A percentile compares a stretch with the other conserved stretches of the same genome.
Conservation (phyloP, 2,329 filamentous ascomycete species). For the Scedosporium dehoogii region DNA sequence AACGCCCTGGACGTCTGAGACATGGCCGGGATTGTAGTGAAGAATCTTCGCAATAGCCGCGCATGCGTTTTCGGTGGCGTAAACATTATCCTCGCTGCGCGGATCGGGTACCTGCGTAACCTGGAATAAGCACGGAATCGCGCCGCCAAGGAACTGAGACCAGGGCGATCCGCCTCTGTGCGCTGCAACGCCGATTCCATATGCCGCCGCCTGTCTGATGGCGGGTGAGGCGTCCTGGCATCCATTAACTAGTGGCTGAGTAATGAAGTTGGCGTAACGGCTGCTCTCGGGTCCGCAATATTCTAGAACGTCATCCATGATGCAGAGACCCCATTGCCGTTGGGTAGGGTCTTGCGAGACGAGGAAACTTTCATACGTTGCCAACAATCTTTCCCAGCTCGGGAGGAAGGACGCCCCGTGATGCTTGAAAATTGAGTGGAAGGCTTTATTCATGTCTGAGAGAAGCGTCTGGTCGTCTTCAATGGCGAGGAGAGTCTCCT, state of each 20-base stretch:
- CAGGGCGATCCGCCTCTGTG: slow-evolving; percentile 82
- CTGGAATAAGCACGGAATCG: slow-evolving; percentile 74
- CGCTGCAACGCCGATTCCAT: slow-evolving; percentile 90
- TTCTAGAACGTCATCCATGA: slow-evolving; percentile 95
- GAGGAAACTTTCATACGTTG: slow-evolving; percentile 79
- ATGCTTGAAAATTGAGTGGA: slow-evolving; percentile 98
- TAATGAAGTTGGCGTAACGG: slow-evolving; percentile 77
- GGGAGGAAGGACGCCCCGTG: slow-evolving; percentile 77
- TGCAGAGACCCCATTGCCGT: slow-evolving; percentile 97
- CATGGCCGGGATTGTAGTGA: slow-evolving; percentile 72
- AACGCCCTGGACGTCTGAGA: slow-evolving; percentile 66
- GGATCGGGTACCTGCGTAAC: slow-evolving; percentile 73
- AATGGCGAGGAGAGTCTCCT: slow-evolving; percentile 81
- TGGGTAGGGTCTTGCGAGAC: slow-evolving; percentile 76
- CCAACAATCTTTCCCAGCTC: slow-evolving; percentile 76
- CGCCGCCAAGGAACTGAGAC: slow-evolving; percentile 76
- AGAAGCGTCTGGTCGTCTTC: slow-evolving; percentile 95
- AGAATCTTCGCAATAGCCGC: slow-evolving; percentile 95
- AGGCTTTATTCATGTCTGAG: slow-evolving; percentile 99
- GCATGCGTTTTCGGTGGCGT: slow-evolving; percentile 94
- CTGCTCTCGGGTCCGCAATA: slow-evolving; percentile 88
- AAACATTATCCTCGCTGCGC: slow-evolving; percentile 85
- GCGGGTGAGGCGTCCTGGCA: slow-evolving; percentile 79
- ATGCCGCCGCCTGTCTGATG: slow-evolving; percentile 90
- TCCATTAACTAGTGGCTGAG: slow-evolving; percentile 76